Conservation (phyloP, 805 yeast genomes). For the Zygosaccharomyces gambellarensis region DNA sequence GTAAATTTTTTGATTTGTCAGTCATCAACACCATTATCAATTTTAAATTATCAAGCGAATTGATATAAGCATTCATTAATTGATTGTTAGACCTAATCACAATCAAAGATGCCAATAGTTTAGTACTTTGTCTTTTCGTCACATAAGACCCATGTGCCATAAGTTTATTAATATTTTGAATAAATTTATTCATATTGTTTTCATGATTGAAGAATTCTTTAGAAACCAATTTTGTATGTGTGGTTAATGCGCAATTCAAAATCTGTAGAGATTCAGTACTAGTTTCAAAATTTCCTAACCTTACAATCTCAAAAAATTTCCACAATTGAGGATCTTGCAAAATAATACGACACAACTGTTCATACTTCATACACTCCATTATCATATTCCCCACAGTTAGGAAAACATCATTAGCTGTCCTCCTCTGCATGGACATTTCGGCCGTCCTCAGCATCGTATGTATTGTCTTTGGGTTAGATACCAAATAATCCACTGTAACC, state of each 20-base stretch:
- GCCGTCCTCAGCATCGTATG: constrained; percentile 63
- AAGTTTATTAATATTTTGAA: constrained; percentile 57
- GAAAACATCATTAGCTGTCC: constrained; percentile 49
- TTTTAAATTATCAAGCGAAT: constrained; percentile 76
- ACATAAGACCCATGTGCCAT: constrained; percentile 81
- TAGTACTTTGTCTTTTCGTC: constrained; percentile 84
- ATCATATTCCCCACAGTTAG: constrained; percentile 71
- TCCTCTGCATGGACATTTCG: constrained; percentile 44
- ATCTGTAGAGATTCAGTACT: constrained; percentile 88
- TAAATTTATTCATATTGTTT: constrained; percentile 53
- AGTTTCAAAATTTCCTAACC: constrained; percentile 74
- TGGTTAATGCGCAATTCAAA: constrained; percentile 59
- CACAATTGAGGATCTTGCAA: constrained; percentile 63
- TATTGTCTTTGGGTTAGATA: constrained; percentile 61
- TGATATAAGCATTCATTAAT: constrained; percentile 72
- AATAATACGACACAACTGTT: constrained; percentile 56
- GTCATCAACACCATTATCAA: constrained; percentile 79
- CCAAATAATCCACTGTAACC: constrained; percentile 83
- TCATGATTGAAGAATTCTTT: constrained; percentile 54
- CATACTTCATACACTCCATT: constrained; percentile 80
- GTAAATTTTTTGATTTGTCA: constrained; percentile 85
- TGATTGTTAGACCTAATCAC: constrained; percentile 64
- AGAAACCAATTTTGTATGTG: constrained; percentile 62
- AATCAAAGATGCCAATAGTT: constrained; percentile 66
- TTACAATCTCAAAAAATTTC: constrained; percentile 77